Percentiles rank a stretch among this genome's conserved stretches.
phyloP scores from a whole-genome alignment of 495 filamentous ascomycete genomes.

The Tuber magnatum region DNA sequence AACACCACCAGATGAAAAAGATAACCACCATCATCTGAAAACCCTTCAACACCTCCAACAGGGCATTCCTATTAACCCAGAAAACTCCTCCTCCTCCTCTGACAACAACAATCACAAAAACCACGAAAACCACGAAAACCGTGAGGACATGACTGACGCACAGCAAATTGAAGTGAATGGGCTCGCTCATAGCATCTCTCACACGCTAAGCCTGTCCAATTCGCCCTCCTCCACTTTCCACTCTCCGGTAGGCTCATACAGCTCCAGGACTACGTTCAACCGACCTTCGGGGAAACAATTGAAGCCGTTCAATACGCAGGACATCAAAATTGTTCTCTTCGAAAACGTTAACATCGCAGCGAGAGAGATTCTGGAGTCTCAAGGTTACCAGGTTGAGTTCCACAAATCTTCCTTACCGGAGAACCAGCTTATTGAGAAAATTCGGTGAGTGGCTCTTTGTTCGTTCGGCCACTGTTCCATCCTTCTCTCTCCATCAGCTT shows the following conservation, averaged over 20 bases:
- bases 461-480: background rate
- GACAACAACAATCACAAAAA: constrained; percentile 8
- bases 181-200: constrained; percentile 22
- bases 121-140: constrained; percentile 9
- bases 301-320: constrained; percentile 88
- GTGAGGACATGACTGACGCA: constrained; percentile 26
- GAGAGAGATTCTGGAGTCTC: constrained; percentile 62
- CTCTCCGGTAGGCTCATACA: constrained; percentile 17
- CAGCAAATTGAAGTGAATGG: constrained; percentile 37
- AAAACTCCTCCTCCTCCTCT: background rate
- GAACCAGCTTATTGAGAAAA: constrained; percentile 90
- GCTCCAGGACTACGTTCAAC: constrained; percentile 11
- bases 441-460: constrained; percentile 55
- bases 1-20: constrained; percentile 35
- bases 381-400: constrained; percentile 93
- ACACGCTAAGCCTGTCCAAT: constrained; percentile 31
- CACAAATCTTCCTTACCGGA: constrained; percentile 81
- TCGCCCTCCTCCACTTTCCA: constrained; percentile 34
- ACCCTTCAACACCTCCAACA: constrained; percentile 14
- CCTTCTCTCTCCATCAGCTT: background rate
- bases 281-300: constrained; percentile 55
- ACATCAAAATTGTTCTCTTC: constrained; percentile 88
- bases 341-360: constrained; percentile 95
- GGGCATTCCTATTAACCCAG: constrained; percentile 6
- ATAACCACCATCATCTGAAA: constrained; percentile 26